A percentile compares a stretch with the other conserved stretches of the same genome.
Conservation (phyloP, 2,329 filamentous ascomycete genomes). For the Colletotrichum destructivum region DNA sequence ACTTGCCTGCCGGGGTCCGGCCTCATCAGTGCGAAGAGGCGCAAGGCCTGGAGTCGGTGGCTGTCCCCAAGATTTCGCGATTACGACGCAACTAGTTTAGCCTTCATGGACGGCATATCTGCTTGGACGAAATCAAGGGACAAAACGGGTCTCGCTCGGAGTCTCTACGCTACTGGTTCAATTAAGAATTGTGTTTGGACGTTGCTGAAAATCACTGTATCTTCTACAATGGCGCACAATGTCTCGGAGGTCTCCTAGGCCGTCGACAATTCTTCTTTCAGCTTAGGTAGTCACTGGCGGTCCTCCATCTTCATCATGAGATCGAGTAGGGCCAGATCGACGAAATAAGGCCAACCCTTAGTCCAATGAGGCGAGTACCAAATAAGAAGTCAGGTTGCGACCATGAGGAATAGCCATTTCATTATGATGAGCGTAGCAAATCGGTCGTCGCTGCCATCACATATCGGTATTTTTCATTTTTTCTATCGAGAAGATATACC, state of each 20-base stretch:
- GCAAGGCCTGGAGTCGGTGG: not conserved
- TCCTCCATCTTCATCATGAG: too few relatives aligned
- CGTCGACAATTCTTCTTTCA: not conserved
- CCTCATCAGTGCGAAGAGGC: not conserved
- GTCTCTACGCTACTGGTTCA: not conserved
- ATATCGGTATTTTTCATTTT: too few relatives aligned
- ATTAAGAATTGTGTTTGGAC: not conserved
- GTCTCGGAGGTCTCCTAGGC: not conserved
- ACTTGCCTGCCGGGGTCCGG: not conserved
- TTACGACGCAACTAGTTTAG: slow-evolving; percentile 1
- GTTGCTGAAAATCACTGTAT: not conserved
- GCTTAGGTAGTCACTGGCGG: not conserved
- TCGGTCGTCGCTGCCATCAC: too few relatives aligned
- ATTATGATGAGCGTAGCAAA: too few relatives aligned
- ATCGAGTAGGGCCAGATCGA: not conserved
- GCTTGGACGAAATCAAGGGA: too few relatives aligned
- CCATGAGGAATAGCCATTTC: too few relatives aligned
- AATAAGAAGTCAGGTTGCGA: too few relatives aligned
- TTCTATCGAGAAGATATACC: too few relatives aligned
- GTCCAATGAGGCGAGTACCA: too few relatives aligned
- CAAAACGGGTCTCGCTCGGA: too few relatives aligned
- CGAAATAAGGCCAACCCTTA: too few relatives aligned
- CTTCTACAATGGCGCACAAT: not conserved
- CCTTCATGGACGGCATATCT: not conserved
- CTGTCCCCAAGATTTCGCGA: not conserved